Evolutionary conservation across 2,329 filamentous ascomycete species (phyloP).

Genomic region (Zymoseptoria brevis): DNA sequence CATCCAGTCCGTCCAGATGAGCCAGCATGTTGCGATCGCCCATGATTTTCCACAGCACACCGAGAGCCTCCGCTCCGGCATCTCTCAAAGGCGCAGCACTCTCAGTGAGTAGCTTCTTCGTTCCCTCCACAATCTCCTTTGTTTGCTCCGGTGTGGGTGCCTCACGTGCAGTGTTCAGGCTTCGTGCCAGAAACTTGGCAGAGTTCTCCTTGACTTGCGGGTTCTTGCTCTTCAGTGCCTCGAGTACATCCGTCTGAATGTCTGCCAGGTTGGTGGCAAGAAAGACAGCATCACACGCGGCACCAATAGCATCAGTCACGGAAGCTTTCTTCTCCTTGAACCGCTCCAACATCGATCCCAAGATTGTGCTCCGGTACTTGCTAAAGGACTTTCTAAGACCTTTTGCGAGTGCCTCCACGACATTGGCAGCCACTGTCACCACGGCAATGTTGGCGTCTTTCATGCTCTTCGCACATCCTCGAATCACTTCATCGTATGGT

Average conservation of each 20-base stretch:
- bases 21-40: constrained; percentile 93
- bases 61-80: constrained; percentile 83
- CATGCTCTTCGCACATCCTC: constrained; percentile 88
- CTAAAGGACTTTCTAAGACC: constrained; percentile 70
- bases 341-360: constrained; percentile 87
- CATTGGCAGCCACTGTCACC: constrained; percentile 86
- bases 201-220: constrained; percentile 95
- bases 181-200: constrained; percentile 85
- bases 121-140: constrained; percentile 74
- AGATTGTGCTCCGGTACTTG: constrained; percentile 72
- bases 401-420: constrained; percentile 80
- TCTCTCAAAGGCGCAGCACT: constrained; percentile 78
- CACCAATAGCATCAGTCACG: constrained; percentile 79
- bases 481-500: constrained; percentile 75
- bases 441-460: constrained; percentile 97
- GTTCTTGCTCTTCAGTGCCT: constrained; percentile 88
- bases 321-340: constrained; percentile 94
- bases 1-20: constrained; percentile 84
- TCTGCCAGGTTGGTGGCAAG: constrained; percentile 65
- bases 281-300: constrained; percentile 69
- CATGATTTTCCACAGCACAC: constrained; percentile 97
- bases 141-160: constrained; percentile 81
- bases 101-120: constrained; percentile 84
- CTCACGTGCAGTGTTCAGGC: constrained; percentile 70
- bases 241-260: constrained; percentile 80